Percentiles rank a stretch among this genome's conserved stretches.
phyloP scores from a whole-genome alignment of 2,329 filamentous ascomycete species.

The Aspergillus glaucus region DNA sequence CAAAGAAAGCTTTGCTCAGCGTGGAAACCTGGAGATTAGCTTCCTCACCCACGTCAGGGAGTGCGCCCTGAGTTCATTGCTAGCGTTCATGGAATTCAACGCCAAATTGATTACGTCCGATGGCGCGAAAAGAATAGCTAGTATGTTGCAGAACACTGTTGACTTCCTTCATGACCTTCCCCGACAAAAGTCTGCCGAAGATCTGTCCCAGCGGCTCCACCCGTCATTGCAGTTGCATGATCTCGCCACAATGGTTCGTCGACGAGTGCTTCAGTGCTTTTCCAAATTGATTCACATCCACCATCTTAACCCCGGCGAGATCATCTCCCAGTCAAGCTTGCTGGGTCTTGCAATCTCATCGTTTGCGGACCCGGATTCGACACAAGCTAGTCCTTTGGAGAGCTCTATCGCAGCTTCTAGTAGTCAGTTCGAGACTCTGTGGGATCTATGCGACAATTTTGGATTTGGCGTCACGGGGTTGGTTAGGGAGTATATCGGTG shows the following conservation, averaged over 20 bases:
- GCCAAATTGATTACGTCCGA: conserved; percentile 85
- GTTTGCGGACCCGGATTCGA: conserved; percentile 80
- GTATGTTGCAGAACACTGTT: conserved; percentile 92
- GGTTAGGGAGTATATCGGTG: conserved; percentile 68
- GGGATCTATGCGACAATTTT: conserved; percentile 91
- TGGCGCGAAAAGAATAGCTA: conserved; percentile 83
- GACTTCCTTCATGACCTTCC: conserved; percentile 82
- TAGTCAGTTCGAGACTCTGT: conserved; percentile 84
- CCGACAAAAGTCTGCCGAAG: conserved; percentile 75
- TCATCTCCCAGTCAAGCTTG: conserved; percentile 83
- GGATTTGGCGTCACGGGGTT: conserved; percentile 90
- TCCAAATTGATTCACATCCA: conserved; percentile 84
- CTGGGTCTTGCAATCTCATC: conserved; percentile 82
- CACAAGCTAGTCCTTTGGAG: conserved; percentile 69
- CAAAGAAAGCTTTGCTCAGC: conserved; percentile 79
- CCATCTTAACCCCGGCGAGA: conserved; percentile 75
- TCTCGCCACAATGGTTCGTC: conserved; percentile 84
- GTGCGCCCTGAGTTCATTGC: conserved; percentile 83
- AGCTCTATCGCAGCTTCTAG: conserved; percentile 87
- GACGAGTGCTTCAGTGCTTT: conserved; percentile 91
- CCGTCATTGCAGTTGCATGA: conserved; percentile 85
- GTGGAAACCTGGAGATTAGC: conserved; percentile 79
- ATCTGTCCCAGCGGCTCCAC: conserved; percentile 74
- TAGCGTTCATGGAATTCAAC: conserved; percentile 91
- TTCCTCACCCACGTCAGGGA: conserved; percentile 93